Conservation (phyloP, 2,329 filamentous ascomycete species). For the Aspergillus sp. region DNA sequence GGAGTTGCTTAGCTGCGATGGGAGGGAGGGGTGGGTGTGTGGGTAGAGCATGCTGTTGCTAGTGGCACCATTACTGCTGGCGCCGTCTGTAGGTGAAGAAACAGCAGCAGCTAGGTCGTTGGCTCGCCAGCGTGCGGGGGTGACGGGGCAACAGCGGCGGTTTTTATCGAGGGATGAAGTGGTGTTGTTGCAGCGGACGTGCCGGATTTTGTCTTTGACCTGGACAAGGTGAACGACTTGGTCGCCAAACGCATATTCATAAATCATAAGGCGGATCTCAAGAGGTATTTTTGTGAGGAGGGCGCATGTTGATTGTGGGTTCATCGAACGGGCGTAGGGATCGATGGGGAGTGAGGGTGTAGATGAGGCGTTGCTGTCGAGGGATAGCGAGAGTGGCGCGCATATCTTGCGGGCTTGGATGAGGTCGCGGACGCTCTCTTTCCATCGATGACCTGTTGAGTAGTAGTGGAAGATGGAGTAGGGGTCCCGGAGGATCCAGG, state of each 20-base stretch:
- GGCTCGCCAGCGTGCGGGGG: constrained; percentile 33
- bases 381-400: constrained; percentile 19
- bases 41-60: constrained; percentile 31
- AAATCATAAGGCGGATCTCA: constrained; percentile 42
- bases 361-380: neutral
- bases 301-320: constrained; percentile 20
- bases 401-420: constrained; percentile 39
- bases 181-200: constrained; percentile 32
- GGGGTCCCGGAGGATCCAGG: constrained; percentile 40
- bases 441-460: constrained; percentile 35
- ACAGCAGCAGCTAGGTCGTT: neutral
- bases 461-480: constrained; percentile 43
- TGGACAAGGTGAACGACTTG: constrained; percentile 38
- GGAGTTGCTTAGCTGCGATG: constrained; percentile 24
- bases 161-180: constrained; percentile 27
- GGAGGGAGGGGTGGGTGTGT: constrained; percentile 31
- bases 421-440: constrained; percentile 35
- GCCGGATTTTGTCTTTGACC: constrained; percentile 35
- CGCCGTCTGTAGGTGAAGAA: neutral
- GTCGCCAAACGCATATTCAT: constrained; percentile 36
- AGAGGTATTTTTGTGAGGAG: constrained; percentile 32
- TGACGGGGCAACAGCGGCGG: constrained; percentile 35
- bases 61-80: constrained; percentile 16
- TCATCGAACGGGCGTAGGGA: constrained; percentile 16
- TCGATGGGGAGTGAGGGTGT: constrained; percentile 13